Base-by-base conservation (phyloP, 2,329 filamentous ascomycete species). In the Xylariaceae sp. region DNA sequence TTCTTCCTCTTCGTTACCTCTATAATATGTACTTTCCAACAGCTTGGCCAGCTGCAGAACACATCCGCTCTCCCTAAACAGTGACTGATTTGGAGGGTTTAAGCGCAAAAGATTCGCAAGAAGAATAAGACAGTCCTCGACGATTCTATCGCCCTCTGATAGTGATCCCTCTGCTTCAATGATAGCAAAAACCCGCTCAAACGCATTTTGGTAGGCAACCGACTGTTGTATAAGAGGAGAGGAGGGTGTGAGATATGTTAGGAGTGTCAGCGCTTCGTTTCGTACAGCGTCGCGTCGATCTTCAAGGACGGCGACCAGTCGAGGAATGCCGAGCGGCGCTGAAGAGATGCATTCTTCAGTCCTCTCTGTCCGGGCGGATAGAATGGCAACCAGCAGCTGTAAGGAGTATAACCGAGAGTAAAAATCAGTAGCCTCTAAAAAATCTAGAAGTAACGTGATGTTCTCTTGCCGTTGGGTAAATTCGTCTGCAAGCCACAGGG, bases 401-500 rank as follows among this genome's bases (percentile, higher is more conserved):
- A 99, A 77, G 4, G 91, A 89, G 73, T 97, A 97, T 1, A 97
- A 82, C 20, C 93, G 87, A 18, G 91, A 89, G 73, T 95, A 96
- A 67, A 96, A 96, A 66, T 97, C 92, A 61, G 80, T 81, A 11
- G 87, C 85, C 62, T 97, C 93, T 61, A 99, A 81, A 50, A 99
- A 89, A 69, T 94, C 89, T 56, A 99, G 83, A 20, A 99, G 82
- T 13, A 94, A 79, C 2, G 91, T 93, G 57, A 97, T 93, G 72
- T 99, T 97, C 75, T 97, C 93, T 83, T 97, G 92, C 59, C 91
- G 87, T 79, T 96, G 92, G 27, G 94, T 97, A 71, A 99, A 99
- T 73, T 97, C 93, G 74, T 99, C 94, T 48, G 94, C 94, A 54
- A 99, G 81, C 92, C 94, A 99, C 23, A 97, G 78, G 15, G 89